Conservation (phyloP, 768 basidiomycete genomes). For the Tricholoma bakamatsutake region DNA sequence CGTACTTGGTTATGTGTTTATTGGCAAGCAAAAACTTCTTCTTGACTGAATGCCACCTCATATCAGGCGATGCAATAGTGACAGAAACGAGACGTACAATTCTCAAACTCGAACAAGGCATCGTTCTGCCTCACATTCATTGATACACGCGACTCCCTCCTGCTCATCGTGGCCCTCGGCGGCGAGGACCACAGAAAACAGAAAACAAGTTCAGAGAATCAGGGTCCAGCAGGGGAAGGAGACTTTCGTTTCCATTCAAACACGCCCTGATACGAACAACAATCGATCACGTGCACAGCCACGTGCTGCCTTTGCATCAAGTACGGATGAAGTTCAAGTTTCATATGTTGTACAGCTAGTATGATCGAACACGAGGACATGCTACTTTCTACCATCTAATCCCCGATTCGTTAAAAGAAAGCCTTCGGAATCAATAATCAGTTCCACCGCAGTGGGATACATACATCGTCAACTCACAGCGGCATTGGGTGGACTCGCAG, state of each 20-base stretch:
- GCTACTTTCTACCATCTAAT: not conserved
- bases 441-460: not conserved
- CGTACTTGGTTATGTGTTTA: constrained; percentile 87
- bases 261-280: constrained; percentile 19
- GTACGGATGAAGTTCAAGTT: not conserved
- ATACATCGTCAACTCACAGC: constrained; percentile 38
- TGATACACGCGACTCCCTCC: constrained; percentile 60
- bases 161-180: constrained; percentile 40
- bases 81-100: constrained; percentile 49
- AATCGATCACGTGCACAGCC: constrained; percentile 18
- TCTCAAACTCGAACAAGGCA: constrained; percentile 79
- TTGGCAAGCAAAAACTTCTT: constrained; percentile 89
- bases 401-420: constrained; percentile 18
- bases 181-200: constrained; percentile 17
- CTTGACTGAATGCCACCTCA: constrained; percentile 61
- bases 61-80: constrained; percentile 16
- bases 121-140: constrained; percentile 67
- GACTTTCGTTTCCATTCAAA: constrained; percentile 12
- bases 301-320: constrained; percentile 6
- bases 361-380: not conserved
- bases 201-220: constrained; percentile 10
- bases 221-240: not conserved
- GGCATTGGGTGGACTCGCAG: constrained; percentile 67
- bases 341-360: not conserved
- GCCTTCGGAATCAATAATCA: constrained; percentile 13